A percentile compares a stretch with the other conserved stretches of the same genome.
Conservation (phyloP, 106 monocot genomes). For the Ottelia alismoides region DNA sequence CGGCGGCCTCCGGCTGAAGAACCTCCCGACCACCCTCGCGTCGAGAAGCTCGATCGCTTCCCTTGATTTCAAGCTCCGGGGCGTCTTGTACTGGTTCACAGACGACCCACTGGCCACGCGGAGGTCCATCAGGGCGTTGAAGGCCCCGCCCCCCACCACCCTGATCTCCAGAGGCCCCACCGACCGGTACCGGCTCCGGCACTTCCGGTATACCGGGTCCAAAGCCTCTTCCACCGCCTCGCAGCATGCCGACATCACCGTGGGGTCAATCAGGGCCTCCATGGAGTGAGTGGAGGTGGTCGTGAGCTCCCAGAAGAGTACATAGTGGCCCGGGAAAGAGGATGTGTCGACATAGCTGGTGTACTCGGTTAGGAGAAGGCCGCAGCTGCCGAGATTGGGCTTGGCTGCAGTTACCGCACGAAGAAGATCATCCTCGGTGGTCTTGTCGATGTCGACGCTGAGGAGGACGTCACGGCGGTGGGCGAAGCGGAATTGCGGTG, state of each 20-base stretch:
- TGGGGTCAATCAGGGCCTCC: too few species aligned
- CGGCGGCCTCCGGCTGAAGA: slow-evolving; percentile 76
- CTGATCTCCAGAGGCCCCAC: slow-evolving; percentile 77
- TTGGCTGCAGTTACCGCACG: slow-evolving; percentile 45
- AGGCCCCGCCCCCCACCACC: slow-evolving; percentile 64
- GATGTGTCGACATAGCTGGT: slow-evolving; percentile 70
- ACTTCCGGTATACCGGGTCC: slow-evolving; percentile 78
- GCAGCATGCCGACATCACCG: too few species aligned
- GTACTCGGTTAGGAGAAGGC: slow-evolving; percentile 49
- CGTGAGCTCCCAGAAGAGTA: slow-evolving; percentile 74
- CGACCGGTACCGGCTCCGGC: slow-evolving; percentile 48
- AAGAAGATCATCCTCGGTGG: too few species aligned
- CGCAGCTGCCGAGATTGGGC: slow-evolving; percentile 44
- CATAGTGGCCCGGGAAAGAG: slow-evolving; percentile 78
- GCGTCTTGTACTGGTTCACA: slow-evolving; percentile 93
- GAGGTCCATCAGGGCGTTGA: slow-evolving; percentile 83
- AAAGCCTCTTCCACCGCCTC: slow-evolving; percentile 64
- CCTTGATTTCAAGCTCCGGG: slow-evolving; percentile 45
- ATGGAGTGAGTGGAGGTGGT: slow-evolving; percentile 49
- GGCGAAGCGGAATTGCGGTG: too few species aligned
- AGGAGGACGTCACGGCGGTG: too few species aligned
- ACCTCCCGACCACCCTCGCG: slow-evolving; percentile 23
- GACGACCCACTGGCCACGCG: slow-evolving; percentile 58
- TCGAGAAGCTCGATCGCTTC: slow-evolving; percentile 54
- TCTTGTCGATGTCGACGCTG: too few species aligned